Evolutionary conservation across 345 rosid species (phyloP).

Genomic region (Nephelium lappaceum): DNA sequence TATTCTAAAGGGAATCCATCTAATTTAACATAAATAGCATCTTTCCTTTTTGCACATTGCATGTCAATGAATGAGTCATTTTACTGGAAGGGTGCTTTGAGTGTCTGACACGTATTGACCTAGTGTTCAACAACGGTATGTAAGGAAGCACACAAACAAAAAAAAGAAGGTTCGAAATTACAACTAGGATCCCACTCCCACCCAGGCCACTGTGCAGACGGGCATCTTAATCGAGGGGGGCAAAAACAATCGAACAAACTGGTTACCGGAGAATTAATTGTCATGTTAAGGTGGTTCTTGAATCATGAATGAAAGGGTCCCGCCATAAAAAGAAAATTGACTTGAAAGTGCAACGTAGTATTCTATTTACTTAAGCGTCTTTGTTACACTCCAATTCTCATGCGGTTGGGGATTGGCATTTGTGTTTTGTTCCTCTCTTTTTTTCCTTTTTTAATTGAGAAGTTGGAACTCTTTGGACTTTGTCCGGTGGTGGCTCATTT

Average conservation of each 20-base stretch:
- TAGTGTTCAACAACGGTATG: neutral
- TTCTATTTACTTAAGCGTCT: constrained; percentile 28
- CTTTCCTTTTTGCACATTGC: no score
- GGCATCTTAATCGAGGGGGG: neutral
- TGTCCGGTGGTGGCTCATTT: constrained; percentile 9
- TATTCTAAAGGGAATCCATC: no score
- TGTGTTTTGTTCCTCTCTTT: neutral
- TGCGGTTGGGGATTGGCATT: constrained; percentile 24
- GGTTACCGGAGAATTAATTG: neutral
- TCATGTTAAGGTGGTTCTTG: neutral
- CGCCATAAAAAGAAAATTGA: constrained; percentile 11
- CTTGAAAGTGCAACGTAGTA: neutral
- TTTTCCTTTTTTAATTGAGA: constrained; percentile 20
- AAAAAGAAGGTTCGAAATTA: constrained; percentile 9
- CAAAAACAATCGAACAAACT: neutral
- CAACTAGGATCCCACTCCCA: neutral
- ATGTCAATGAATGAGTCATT: neutral
- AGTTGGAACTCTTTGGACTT: constrained; percentile 12
- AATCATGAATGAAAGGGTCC: constrained; percentile 23
- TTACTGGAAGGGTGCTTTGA: neutral
- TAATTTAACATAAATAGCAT: no score
- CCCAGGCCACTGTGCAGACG: neutral
- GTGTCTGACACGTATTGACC: neutral
- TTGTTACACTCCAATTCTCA: constrained; percentile 6
- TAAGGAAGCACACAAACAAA: neutral